phyloP scores from a whole-genome alignment of 768 basidiomycete species.

The Lentinus tigrinus region DNA sequence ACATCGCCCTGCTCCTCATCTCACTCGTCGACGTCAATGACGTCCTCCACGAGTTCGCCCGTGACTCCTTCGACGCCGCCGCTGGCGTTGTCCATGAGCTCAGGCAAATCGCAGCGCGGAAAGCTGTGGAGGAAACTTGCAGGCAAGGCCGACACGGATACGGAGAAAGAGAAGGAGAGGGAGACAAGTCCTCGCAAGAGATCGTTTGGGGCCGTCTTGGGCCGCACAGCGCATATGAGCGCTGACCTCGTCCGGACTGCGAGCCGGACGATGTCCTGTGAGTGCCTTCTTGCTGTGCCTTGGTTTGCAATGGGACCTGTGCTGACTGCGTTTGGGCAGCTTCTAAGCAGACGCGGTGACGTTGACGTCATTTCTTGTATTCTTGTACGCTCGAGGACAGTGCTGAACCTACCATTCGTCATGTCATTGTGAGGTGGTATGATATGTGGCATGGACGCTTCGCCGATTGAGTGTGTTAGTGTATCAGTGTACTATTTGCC shows the following conservation, averaged over 20 bases:
- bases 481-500: not conserved
- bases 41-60: conserved; percentile 13
- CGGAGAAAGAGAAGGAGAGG: conserved; percentile 9
- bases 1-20: conserved; percentile 18
- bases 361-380: not conserved
- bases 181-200: conserved; percentile 6
- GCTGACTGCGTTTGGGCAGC: not conserved
- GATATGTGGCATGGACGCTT: no score
- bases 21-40: conserved; percentile 8
- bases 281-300: not conserved
- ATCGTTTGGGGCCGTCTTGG: conserved; percentile 14
- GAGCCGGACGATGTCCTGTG: conserved; percentile 14
- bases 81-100: conserved; percentile 3
- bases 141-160: conserved; percentile 15
- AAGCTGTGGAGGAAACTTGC: conserved; percentile 23
- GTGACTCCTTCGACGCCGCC: conserved; percentile 11
- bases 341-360: conserved; percentile 6
- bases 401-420: not conserved
- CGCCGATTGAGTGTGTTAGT: not conserved
- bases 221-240: conserved; percentile 7
- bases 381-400: not conserved
- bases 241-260: conserved; percentile 9
- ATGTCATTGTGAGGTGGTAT: not conserved
- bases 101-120: conserved; percentile 5
- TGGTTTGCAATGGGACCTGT: not conserved